These are phyloP conservation scores for Tylopilus plumbeoviolaceoides DNA, from an alignment of 768 basidiomycete genomes.

Conservation along the genomic window DNA sequence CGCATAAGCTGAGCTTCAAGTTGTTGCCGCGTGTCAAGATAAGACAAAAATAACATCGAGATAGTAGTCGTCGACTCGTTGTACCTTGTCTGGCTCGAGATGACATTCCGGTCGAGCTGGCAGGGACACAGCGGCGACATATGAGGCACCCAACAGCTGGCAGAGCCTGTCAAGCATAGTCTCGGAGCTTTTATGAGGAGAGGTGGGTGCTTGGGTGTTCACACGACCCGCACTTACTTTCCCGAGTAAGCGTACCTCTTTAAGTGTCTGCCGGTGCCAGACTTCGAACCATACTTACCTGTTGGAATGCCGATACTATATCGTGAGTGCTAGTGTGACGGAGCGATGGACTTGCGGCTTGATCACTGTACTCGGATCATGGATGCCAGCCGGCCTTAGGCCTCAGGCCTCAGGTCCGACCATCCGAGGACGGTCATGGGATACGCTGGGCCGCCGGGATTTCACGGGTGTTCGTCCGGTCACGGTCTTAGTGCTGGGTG, in stretches of 20 bases:
- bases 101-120: neutral
- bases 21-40: neutral
- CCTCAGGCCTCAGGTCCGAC: too few species aligned
- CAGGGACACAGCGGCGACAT: neutral
- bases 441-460: too few species aligned
- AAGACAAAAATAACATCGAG: neutral
- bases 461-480: too few species aligned
- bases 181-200: neutral
- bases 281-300: too few species aligned
- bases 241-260: too few species aligned
- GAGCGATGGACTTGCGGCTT: neutral
- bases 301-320: neutral
- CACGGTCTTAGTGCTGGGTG: too few species aligned
- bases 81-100: neutral
- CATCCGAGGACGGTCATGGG: neutral
- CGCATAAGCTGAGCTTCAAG: neutral
- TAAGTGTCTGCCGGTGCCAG: too few species aligned
- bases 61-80: neutral
- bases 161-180: too few species aligned
- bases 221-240: neutral
- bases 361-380: too few species aligned
- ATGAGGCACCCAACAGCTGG: neutral
- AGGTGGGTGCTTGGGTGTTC: neutral
- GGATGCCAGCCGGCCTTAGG: too few species aligned
- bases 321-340: neutral